Base-by-base conservation (phyloP, 2,329 filamentous ascomycete genomes). In the Cytospora mali region DNA sequence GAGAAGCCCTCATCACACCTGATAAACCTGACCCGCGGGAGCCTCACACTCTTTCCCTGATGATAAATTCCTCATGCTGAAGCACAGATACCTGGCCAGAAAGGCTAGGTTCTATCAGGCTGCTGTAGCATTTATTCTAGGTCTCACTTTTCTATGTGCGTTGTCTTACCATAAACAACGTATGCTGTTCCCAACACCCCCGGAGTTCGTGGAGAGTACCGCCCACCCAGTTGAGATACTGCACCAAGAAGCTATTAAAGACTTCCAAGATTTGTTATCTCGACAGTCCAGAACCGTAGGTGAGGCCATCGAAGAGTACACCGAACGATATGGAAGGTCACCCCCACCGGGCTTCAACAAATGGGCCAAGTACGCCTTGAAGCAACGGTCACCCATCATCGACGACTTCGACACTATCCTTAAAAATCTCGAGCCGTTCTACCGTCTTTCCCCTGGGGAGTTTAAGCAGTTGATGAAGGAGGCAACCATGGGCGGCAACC, bases 381-480 rank as follows among this genome's bases (percentile, higher is more conserved):
- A 66, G 0, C 69, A 79, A 1, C 33, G 76, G 2, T 81, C 80
- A 0, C 72, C 73, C 0, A 74, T 83, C n/a, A 81, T 84, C 33
- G 81, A 84, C 62, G 77, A 83, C 3, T 84, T 80, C 29, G 78
- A 84, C 46, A 72, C 68, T 0, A 79, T 84, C 2, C 69, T 75
- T 48, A 62, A 77, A 0, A 64, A 70, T 0, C 66, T 84, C 1
- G 68, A 70, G 0, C 81, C 80, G 0, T 79, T 83, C 46, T 72
- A 74, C 62, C 71, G 64, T 4, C 31, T 81, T 0, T 76, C 73
- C 31, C 79, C 77, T 0, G 62, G 67, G 0, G 71, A 77, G 11
- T 59, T 79, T 2, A 18, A 49, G 0, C 50, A 71, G 3, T 62
- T 68, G 0, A 76, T 80, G 66, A 48, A 55, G 6, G 49, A 68